Evolutionary conservation across 257 asterid genomes (phyloP), one percentile per base, ranked within the genome.

Genomic region (Misopates orontium): DNA sequence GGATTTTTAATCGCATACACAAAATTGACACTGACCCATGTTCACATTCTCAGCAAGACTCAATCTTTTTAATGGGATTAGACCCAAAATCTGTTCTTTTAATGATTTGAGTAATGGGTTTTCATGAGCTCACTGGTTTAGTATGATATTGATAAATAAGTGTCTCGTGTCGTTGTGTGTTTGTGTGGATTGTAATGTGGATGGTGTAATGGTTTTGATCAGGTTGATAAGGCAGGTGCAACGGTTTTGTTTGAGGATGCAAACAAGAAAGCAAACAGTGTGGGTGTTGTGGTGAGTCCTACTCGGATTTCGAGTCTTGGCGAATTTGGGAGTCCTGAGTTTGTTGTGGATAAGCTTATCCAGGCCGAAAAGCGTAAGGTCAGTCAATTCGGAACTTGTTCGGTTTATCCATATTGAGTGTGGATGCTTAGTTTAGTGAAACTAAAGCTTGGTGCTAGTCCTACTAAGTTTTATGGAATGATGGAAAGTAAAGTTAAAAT

Each of bases 141-240:
- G 5, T 57, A 5, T 2, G 23, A 51, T 8, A 2, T 51, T 17
- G 56, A 1, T 7, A 51, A 52, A 3, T 61, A 24, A 8, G 23
- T 53, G 20, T 44, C 32, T 56, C 0, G 24, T 36, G 3, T 14
- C 22, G 25, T 23, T 55, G 16, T 9, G 36, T 47, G 52, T 24
- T 14, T 47, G 58, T 28, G 69, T 21, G 73, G 55, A 53, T 19
- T 45, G 25, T 63, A 48, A 57, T 61, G 16, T 12, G 50, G 62
- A 20, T 42, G 68, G 16, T 1, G 60, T 78, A 7, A 19, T 60
- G 48, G 2, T 24, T 60, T 74, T 71, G 40, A 66, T 45, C 72
- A 89, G 96, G 96, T 92, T 47, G 97, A 92, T 23, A 92, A 89
- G 80, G 96, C 96, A 19, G 98, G 98, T 66, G 97, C 97, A 20